Percentiles rank a stretch among this genome's conserved stretches.
Conservation (phyloP, 2,329 filamentous ascomycete species). For the Nothophaeocryptopus gaeumannii region DNA sequence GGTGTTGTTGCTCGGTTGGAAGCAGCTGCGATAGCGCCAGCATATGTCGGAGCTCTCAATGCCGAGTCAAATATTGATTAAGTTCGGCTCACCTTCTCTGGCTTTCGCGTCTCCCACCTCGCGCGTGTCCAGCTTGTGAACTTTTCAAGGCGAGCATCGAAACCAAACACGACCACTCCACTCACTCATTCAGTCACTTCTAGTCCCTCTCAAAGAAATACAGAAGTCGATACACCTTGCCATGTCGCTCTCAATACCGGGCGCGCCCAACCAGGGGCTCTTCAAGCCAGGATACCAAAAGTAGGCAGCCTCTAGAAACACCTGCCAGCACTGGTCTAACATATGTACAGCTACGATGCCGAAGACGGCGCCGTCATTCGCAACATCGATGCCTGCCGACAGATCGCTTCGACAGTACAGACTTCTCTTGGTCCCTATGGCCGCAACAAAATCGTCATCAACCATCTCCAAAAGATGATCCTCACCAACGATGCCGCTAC, state of each 20-base stretch:
- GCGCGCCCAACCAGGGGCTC: conserved; percentile 84
- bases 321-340: conserved; percentile 28
- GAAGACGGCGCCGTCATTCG: conserved; percentile 98
- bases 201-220: background rate
- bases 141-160: background rate
- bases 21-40: too few relatives aligned
- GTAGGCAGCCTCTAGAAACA: conserved; percentile 53
- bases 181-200: background rate
- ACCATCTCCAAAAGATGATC: conserved; percentile 99
- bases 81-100: too few relatives aligned
- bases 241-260: conserved; percentile 97
- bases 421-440: conserved; percentile 96
- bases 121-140: too few relatives aligned
- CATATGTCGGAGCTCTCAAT: too few relatives aligned
- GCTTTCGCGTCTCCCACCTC: too few relatives aligned
- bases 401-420: conserved; percentile 93
- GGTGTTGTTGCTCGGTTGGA: too few relatives aligned
- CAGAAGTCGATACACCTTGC: conserved; percentile 19
- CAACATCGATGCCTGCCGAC: conserved; percentile 97
- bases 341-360: conserved; percentile 75
- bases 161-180: background rate
- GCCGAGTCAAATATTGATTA: too few relatives aligned
- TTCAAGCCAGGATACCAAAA: conserved; percentile 97
- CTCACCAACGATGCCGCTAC: conserved; percentile 96
- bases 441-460: conserved; percentile 99